Evolutionary conservation across 164 flowering plant species (phyloP).

Genomic region (Saururus chinensis): DNA sequence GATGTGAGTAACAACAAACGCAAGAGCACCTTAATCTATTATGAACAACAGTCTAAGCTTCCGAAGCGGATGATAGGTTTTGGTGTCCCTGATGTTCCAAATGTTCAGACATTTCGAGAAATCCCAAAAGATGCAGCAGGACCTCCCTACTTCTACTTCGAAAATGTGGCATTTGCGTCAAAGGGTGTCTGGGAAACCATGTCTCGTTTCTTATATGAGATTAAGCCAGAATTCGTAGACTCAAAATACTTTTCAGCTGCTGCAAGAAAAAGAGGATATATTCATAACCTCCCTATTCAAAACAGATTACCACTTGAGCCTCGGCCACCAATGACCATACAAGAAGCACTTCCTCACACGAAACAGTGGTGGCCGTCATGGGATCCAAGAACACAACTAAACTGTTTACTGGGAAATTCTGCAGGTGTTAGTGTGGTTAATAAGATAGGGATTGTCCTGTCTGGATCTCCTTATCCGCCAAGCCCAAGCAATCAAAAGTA

Average conservation of each 20-base stretch:
- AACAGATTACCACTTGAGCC: slow-evolving; percentile 63
- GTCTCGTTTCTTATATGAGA: slow-evolving; percentile 60
- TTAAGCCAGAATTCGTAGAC: slow-evolving; percentile 90
- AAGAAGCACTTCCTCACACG: slow-evolving; percentile 69
- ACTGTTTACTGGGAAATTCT: slow-evolving; percentile 58
- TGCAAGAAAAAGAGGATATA: slow-evolving; percentile 83
- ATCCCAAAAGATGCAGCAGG: slow-evolving; percentile 62
- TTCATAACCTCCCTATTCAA: slow-evolving; percentile 75
- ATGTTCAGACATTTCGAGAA: slow-evolving; percentile 17
- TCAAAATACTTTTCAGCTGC: slow-evolving; percentile 80
- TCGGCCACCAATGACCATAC: slow-evolving; percentile 54
- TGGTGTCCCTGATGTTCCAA: slow-evolving; percentile 19
- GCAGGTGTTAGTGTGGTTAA: slow-evolving; percentile 69
- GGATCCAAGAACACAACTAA: slow-evolving; percentile 69
- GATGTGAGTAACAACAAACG: neutral
- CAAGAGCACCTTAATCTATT: slow-evolving; percentile 7
- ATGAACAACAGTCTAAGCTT: neutral
- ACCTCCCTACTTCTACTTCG: slow-evolving; percentile 86
- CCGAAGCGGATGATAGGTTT: slow-evolving; percentile 18
- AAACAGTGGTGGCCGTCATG: slow-evolving; percentile 91
- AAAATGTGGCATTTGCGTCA: slow-evolving; percentile 88
- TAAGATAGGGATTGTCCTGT: slow-evolving; percentile 53
- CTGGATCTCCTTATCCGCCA: slow-evolving; percentile 39
- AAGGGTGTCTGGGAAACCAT: slow-evolving; percentile 85
- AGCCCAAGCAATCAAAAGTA: slow-evolving; percentile 42